Evolutionary conservation across 495 filamentous ascomycete genomes (phyloP).

Genomic region (Aspergillus leporis): DNA sequence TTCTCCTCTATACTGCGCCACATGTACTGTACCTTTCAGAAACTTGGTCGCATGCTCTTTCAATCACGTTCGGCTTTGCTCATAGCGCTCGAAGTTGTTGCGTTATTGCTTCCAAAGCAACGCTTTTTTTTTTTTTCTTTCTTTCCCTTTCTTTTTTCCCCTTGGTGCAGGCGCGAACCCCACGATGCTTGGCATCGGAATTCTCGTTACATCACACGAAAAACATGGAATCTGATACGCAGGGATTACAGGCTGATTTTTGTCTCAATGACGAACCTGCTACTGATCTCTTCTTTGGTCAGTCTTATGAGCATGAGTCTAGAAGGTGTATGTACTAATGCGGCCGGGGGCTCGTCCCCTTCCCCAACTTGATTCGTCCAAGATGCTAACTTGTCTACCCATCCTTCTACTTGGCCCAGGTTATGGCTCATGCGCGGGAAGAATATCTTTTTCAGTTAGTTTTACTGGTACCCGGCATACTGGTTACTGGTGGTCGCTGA

Average conservation of each 20-base stretch:
- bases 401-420: conserved; percentile 41
- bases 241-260: conserved; percentile 61
- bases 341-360: too few relatives aligned
- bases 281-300: conserved; percentile 88
- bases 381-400: conserved; percentile 14
- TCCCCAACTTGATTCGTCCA: conserved; percentile 4
- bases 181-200: conserved; percentile 29
- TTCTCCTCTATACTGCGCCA: conserved; percentile 30
- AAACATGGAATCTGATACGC: conserved; percentile 17
- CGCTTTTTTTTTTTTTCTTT: conserved; percentile 10
- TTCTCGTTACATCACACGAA: conserved; percentile 5
- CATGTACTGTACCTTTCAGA: conserved; percentile 12
- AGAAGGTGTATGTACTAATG: conserved; percentile 68
- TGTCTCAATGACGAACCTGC: conserved; percentile 82
- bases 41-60: conserved; percentile 33
- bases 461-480: not conserved
- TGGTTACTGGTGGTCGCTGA: conserved; percentile 16
- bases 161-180: not conserved
- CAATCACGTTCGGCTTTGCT: conserved; percentile 37
- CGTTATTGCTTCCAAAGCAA: not conserved
- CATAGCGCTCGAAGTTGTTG: conserved; percentile 12
- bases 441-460: conserved; percentile 84
- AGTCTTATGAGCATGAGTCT: conserved; percentile 90
- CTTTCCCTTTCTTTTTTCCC: not conserved
- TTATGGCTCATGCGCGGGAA: conserved; percentile 62